Percentiles rank a stretch among this genome's conserved stretches.
phyloP scores from a whole-genome alignment of 441 rosid genomes.

The Pelargonium australe region DNA sequence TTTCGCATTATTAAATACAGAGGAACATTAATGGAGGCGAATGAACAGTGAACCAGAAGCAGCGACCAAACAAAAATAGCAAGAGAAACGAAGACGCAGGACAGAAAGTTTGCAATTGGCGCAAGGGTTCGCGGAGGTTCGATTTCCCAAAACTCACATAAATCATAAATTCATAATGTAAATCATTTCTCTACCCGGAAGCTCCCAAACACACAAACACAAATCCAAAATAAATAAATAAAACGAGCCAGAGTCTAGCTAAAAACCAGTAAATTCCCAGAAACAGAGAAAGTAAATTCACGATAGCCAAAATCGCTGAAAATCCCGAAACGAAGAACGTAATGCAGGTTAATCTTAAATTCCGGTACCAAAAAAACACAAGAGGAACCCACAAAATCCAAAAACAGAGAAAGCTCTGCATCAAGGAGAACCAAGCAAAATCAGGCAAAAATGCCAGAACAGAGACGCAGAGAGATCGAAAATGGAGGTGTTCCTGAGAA shows the following conservation, averaged over 20 bases:
- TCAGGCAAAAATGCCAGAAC: background rate
- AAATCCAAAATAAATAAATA: too few species aligned
- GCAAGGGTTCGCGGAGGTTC: background rate
- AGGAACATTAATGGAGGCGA: background rate
- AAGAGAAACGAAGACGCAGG: background rate
- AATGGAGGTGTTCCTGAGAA: too few species aligned
- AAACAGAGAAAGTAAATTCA: too few species aligned
- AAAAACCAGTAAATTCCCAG: too few species aligned
- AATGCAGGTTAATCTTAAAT: conserved; percentile 12
- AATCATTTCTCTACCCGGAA: background rate
- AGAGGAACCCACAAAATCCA: background rate
- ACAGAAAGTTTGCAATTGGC: background rate
- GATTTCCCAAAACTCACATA: background rate
- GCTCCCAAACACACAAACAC: too few species aligned
- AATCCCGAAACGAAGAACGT: background rate
- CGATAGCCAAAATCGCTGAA: too few species aligned
- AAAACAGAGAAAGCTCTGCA: conserved; percentile 13
- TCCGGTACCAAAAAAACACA: background rate
- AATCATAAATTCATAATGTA: too few species aligned
- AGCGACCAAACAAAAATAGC: background rate
- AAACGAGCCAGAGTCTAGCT: too few species aligned
- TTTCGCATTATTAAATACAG: background rate
- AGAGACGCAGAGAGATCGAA: conserved; percentile 3
- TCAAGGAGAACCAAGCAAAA: background rate
- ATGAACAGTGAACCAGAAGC: background rate